Evolutionary conservation across 1,284 basidiomycete genomes (phyloP).

Genomic region (Pseudozyma tsukubaensis): DNA sequence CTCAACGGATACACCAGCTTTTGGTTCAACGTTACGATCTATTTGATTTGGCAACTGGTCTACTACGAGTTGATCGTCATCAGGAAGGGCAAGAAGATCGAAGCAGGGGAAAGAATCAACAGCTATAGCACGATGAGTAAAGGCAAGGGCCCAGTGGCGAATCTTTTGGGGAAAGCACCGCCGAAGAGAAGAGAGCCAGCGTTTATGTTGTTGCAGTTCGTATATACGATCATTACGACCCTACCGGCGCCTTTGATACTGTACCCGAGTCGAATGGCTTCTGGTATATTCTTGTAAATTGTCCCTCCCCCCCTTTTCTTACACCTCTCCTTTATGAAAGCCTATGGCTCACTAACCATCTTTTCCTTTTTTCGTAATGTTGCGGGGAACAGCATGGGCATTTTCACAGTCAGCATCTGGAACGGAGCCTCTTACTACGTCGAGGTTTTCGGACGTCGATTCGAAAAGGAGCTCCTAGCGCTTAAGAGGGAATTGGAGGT

Average conservation of each 20-base stretch:
- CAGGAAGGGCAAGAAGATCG: slow-evolving; percentile 47
- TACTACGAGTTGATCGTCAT: slow-evolving; percentile 67
- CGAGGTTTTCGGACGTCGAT: slow-evolving; percentile 71
- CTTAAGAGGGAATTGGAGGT: slow-evolving; percentile 41
- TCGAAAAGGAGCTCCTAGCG: slow-evolving; percentile 55
- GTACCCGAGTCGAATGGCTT: slow-evolving; percentile 80
- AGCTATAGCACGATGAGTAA: slow-evolving; percentile 54
- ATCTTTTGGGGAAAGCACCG: slow-evolving; percentile 53
- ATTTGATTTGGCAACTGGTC: slow-evolving; percentile 88
- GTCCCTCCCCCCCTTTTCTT: neutral
- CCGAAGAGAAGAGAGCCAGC: slow-evolving; percentile 43
- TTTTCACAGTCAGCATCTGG: slow-evolving; percentile 52
- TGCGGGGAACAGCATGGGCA: slow-evolving; percentile 11
- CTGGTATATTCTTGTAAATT: slow-evolving; percentile 80
- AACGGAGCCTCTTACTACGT: slow-evolving; percentile 69
- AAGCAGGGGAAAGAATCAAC: slow-evolving; percentile 58
- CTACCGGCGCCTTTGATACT: slow-evolving; percentile 84
- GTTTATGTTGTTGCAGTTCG: slow-evolving; percentile 70
- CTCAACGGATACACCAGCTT: slow-evolving; percentile 77
- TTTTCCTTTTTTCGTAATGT: slow-evolving; percentile 1
- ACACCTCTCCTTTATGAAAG: neutral
- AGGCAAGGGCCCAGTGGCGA: slow-evolving; percentile 60
- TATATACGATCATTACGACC: slow-evolving; percentile 86
- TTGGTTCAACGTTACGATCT: slow-evolving; percentile 75
- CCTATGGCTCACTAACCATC: neutral